Percentiles rank a stretch among this genome's conserved stretches.
Evolutionary conservation across 345 rosid species (phyloP).

Genomic region (thale cress (Arabidopsis thaliana)): DNA sequence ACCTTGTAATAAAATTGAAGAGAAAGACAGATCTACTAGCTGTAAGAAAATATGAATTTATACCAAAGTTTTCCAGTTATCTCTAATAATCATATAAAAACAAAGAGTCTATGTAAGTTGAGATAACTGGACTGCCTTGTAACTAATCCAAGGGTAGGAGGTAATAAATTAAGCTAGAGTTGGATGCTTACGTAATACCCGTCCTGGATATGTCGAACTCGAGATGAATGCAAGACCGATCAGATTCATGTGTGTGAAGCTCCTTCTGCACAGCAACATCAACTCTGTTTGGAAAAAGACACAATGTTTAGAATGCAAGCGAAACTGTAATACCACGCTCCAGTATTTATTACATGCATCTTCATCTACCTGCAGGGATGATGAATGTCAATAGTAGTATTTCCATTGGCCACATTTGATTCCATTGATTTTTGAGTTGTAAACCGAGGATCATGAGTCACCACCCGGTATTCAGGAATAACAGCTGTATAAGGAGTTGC

Average conservation of each 20-base stretch:
- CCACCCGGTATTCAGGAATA: constrained; percentile 81
- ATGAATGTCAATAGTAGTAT: constrained; percentile 67
- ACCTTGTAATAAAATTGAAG: background rate
- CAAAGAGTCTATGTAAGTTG: background rate
- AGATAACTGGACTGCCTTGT: background rate
- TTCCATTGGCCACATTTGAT: constrained; percentile 63
- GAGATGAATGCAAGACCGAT: constrained; percentile 92
- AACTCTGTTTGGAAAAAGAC: constrained; percentile 56
- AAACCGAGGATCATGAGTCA: constrained; percentile 61
- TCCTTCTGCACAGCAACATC: constrained; percentile 78
- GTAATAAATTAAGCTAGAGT: background rate
- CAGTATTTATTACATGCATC: constrained; percentile 5
- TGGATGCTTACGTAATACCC: constrained; percentile 65
- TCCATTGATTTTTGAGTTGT: constrained; percentile 47
- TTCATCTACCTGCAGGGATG: constrained; percentile 82
- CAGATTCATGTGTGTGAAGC: constrained; percentile 89
- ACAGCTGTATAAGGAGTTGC: constrained; percentile 92
- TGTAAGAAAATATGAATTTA: background rate
- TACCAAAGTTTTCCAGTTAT: background rate
- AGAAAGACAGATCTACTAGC: background rate
- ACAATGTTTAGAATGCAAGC: constrained; percentile 39
- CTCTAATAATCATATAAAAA: background rate
- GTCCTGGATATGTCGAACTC: constrained; percentile 86
- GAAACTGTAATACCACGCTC: background rate
- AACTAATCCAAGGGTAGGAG: constrained; percentile 10